phyloP scores from a whole-genome alignment of 306 rosid species.

The Styphnolobium japonicum region DNA sequence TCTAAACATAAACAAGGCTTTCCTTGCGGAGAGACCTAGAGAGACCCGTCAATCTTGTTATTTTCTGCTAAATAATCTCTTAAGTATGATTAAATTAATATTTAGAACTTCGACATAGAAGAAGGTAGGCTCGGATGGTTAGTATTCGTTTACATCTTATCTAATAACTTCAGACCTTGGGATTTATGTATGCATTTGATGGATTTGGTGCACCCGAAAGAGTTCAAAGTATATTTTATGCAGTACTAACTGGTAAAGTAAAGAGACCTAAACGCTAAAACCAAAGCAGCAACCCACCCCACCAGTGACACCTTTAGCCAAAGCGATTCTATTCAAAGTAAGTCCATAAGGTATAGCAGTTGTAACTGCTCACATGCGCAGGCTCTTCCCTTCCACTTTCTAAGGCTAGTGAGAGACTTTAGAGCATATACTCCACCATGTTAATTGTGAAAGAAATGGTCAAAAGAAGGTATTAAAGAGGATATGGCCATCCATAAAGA shows the following conservation, averaged over 20 bases:
- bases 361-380: slow-evolving; percentile 51
- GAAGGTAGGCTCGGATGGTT: slow-evolving; percentile 27
- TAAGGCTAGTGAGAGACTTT: slow-evolving; percentile 11
- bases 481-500: slow-evolving; percentile 16
- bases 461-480: slow-evolving; percentile 30
- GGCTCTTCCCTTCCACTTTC: slow-evolving; percentile 20
- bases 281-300: slow-evolving; percentile 33
- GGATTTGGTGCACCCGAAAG: slow-evolving; percentile 38
- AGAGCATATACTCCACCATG: neutral
- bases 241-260: neutral
- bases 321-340: slow-evolving; percentile 25
- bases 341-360: slow-evolving; percentile 16
- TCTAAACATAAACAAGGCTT: slow-evolving; percentile 25
- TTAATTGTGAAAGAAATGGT: slow-evolving; percentile 17
- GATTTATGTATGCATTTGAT: slow-evolving; percentile 13
- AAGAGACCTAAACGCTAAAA: slow-evolving; percentile 33
- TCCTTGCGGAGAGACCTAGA: neutral
- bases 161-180: slow-evolving; percentile 2
- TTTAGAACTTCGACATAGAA: slow-evolving; percentile 10
- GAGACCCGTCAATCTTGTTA: neutral
- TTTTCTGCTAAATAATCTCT: neutral
- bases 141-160: neutral
- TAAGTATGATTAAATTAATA: slow-evolving; percentile 20
- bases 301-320: slow-evolving; percentile 32
- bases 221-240: slow-evolving; percentile 1